Evolutionary conservation across 2,329 filamentous ascomycete genomes (phyloP).

Genomic region (Arthrobotrys iridis): DNA sequence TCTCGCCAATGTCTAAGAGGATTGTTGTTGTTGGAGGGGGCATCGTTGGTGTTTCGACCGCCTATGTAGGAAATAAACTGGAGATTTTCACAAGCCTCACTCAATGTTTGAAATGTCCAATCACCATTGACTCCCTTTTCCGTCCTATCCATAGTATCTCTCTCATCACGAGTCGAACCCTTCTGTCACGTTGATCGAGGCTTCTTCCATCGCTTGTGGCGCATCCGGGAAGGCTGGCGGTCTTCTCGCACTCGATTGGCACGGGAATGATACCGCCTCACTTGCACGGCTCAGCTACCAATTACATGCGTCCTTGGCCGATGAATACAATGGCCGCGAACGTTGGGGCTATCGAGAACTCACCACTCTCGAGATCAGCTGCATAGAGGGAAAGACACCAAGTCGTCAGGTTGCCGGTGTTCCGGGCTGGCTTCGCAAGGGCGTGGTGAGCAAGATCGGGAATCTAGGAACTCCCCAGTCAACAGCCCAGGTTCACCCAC

Average conservation of each 20-base stretch:
- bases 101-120: not conserved
- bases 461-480: conserved; percentile 25
- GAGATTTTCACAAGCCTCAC: not conserved
- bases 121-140: not conserved
- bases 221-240: conserved; percentile 96
- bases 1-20: conserved; percentile 26
- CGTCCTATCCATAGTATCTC: conserved; percentile 62
- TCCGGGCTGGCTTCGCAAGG: conserved; percentile 27
- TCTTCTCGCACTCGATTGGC: conserved; percentile 70
- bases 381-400: conserved; percentile 11
- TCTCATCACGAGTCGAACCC: conserved; percentile 79
- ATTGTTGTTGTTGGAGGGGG: conserved; percentile 47
- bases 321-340: conserved; percentile 79
- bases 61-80: conserved; percentile 34
- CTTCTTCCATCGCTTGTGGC: conserved; percentile 83
- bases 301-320: conserved; percentile 84
- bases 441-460: conserved; percentile 10
- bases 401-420: not conserved
- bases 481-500: conserved; percentile 91
- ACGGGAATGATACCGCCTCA: conserved; percentile 29
- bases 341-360: conserved; percentile 78
- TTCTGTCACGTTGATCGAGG: conserved; percentile 86
- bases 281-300: conserved; percentile 90
- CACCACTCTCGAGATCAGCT: conserved; percentile 41
- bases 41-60: conserved; percentile 47